Base-by-base conservation (phyloP, 148 eudicot species). In the Rhododendron kiyosumense region DNA sequence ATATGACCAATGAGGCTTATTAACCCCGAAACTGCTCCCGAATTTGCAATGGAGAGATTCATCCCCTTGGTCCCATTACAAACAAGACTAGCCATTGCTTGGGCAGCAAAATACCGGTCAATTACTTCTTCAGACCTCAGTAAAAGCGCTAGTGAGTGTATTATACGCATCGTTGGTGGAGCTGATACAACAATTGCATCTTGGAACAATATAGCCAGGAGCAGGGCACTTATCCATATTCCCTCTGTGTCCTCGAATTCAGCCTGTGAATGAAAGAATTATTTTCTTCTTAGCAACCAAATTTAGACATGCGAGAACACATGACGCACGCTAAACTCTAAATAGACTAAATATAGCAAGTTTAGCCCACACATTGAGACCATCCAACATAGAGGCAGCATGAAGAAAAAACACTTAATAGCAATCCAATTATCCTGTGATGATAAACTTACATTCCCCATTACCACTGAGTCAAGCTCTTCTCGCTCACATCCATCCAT, bases 61-160 rank as follows among this genome's bases (percentile, higher is more conserved):
- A 91, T 89, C 86, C 90, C 95, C 80, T 89, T 92, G 63, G 82
- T 89, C 79, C 94, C 92, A 83, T 88, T 92, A 85, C 90, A 87
- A 51, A 87, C 93, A 88, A 95, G 93, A 90, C 94, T 92, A 85
- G 97, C 93, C 90, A 94, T 91, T 81, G 97, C 98, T 83, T 95
- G 98, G 86, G 97, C 93, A 81, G 98, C 93, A 82, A 95, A 94
- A 81, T 81, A 94, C 84, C 92, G 90, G 90, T 91, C 94, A 80
- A 91, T 89, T 85, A 91, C 83, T 88, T 93, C 96, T 76, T 93
- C 96, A 81, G 96, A 92, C 86, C 89, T 94, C 87, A 95, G 89
- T 79, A 95, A 84, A 90, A 86, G 85, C 0, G 93, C 90, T 81
- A 95, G 95, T 78, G 89, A 89, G 71, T 94, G 93, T 73, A 95